Evolutionary conservation across 768 basidiomycete genomes (phyloP), one percentile per base, ranked within the genome.

Genomic region (Royoungia palumana): DNA sequence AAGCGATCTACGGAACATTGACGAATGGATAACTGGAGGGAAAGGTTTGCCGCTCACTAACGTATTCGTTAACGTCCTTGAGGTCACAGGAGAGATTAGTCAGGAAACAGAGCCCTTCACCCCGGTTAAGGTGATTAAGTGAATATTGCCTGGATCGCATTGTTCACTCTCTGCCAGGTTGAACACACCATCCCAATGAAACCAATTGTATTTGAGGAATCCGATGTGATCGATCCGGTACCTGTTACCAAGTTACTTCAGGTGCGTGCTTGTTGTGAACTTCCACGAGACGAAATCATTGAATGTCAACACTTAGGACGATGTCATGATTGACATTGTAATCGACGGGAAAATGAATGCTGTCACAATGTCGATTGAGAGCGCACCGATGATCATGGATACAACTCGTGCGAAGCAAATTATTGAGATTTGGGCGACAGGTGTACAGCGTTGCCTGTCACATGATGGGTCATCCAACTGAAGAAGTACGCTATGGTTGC

Each of bases 61-160:
- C 46, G 72, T 75, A 21, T 72, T 65, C 42, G 65, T 78, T 36
- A 77, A 78, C 44, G 63, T 78, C 17, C 60, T 77, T 47, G 71
- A 68, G 56, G 49, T 65, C 30, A 59, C 66, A 13, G 66, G 68
- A 16, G 66, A 68, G 17, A 49, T 50, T 22, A 46, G 46, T 13
- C 51, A 42, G 12, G 46, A 49, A 37, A 46, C 47, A 20, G 25
- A 36, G 30, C 35, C 72, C 17, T 57, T 75, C 5, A 50, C 62
- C 38, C 62, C 65, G 2, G 62, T 71, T n/a, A 57, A 70, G 39
- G 76, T 76, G 43, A 56, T 63, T 59, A 5, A 25, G 9, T 20
- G 19, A 16, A n/a, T 41, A 12, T 22, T 44, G 20, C 16, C 40
- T 17, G 16, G 25, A 14, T 20, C 10, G 30, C n/a, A 16, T 37